Conservation (phyloP, 345 rosid genomes). For the Corymbia maculata region DNA sequence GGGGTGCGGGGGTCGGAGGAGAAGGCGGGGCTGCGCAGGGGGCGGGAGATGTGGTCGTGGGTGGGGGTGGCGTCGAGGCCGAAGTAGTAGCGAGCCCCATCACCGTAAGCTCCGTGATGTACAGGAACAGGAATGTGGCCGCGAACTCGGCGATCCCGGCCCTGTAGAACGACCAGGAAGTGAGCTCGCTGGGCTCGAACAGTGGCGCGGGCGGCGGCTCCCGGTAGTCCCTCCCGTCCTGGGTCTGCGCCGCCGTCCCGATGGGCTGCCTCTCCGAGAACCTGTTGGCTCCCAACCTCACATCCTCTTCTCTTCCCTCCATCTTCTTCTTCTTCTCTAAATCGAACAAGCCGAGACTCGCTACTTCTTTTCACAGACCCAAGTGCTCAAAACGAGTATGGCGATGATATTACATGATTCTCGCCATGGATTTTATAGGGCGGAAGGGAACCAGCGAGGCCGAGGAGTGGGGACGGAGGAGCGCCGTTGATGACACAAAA, state of each 20-base stretch:
- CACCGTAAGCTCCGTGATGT: constrained; percentile 12
- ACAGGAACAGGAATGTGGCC: constrained; percentile 12
- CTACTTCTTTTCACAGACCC: background rate
- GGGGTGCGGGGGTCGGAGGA: too few species aligned
- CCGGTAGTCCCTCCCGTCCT: constrained; percentile 13
- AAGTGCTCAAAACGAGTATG: background rate
- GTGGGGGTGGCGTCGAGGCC: too few species aligned
- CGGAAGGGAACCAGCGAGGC: background rate
- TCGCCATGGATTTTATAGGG: background rate
- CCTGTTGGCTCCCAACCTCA: constrained; percentile 21
- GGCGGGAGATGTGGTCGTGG: too few species aligned
- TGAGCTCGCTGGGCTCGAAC: constrained; percentile 10
- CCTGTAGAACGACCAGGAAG: constrained; percentile 14
- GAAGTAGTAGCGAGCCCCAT: constrained; percentile 4
- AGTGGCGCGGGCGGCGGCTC: constrained; percentile 16
- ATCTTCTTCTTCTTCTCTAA: background rate
- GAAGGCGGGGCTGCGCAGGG: too few species aligned
- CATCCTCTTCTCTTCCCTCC: constrained; percentile 23
- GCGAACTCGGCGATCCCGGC: constrained; percentile 17
- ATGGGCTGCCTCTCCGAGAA: constrained; percentile 21
- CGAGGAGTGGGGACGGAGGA: background rate
- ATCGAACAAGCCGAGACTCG: background rate
- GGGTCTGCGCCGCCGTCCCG: constrained; percentile 17
- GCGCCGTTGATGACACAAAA: background rate
- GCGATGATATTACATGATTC: background rate